Evolutionary conservation across 176 grass and related monocot species (phyloP).

Genomic region (Tillandsia leiboldiana): DNA sequence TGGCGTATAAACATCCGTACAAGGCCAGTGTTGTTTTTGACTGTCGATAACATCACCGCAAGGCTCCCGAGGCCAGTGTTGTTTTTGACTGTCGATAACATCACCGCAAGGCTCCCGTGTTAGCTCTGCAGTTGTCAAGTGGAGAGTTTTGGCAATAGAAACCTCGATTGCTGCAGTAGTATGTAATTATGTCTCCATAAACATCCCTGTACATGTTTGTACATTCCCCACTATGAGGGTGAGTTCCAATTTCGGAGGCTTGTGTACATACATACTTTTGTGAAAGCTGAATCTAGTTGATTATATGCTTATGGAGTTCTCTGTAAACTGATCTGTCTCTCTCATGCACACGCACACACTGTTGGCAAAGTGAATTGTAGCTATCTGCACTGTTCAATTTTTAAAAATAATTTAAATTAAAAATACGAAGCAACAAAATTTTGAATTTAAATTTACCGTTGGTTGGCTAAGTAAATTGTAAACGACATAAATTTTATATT

Average conservation of each 20-base stretch:
- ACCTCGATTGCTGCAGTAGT: not conserved
- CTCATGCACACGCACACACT: no score
- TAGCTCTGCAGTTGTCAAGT: not conserved
- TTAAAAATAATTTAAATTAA: no score
- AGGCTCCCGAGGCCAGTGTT: not conserved
- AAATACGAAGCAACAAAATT: no score
- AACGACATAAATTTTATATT: no score
- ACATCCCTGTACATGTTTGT: slow-evolving; percentile 15
- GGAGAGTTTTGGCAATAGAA: not conserved
- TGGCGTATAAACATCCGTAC: not conserved
- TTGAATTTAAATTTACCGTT: no score
- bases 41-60: not conserved
- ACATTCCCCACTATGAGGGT: slow-evolving; percentile 9
- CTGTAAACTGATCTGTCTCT: no score
- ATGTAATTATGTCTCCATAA: slow-evolving; percentile 16
- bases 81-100: not conserved
- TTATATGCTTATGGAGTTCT: not conserved
- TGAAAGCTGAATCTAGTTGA: not conserved
- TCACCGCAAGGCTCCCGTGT: not conserved
- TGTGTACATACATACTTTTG: slow-evolving; percentile 27
- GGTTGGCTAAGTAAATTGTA: no score
- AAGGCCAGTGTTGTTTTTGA: not conserved
- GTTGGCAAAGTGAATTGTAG: no score
- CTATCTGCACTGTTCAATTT: no score
- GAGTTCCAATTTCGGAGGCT: slow-evolving; percentile 12